phyloP scores from a whole-genome alignment of 805 yeast species.

The Cyberlindnera euphorbiae region DNA sequence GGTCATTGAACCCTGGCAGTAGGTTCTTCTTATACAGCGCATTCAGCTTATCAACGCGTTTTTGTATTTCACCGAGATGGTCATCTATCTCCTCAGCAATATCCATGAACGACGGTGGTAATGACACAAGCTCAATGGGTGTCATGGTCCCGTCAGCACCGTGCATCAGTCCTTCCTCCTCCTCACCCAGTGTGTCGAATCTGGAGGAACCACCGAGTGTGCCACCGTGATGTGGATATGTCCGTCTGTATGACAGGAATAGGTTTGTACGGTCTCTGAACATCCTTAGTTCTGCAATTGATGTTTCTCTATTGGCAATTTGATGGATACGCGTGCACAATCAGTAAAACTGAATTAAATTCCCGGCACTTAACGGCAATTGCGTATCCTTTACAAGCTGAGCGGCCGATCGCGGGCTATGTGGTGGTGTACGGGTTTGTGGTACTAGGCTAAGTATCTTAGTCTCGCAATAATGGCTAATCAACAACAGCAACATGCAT shows the following conservation, averaged over 20 bases:
- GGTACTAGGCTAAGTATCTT: too few relatives aligned
- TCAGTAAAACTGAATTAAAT: too few relatives aligned
- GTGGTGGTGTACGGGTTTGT: not conserved
- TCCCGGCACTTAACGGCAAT: too few relatives aligned
- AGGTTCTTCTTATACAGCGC: conserved; percentile 74
- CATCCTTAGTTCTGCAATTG: conserved; percentile 39
- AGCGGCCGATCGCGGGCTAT: not conserved
- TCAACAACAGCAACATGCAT: too few relatives aligned
- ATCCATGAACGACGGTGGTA: conserved; percentile 79
- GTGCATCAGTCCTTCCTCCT: conserved; percentile 29
- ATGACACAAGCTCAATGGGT: conserved; percentile 52
- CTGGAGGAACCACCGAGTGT: conserved; percentile 22
- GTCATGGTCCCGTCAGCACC: conserved; percentile 21
- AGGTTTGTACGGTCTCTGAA: conserved; percentile 93
- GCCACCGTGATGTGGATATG: conserved; percentile 62
- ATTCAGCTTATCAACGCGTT: conserved; percentile 55
- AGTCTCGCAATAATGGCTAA: too few relatives aligned
- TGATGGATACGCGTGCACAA: not conserved
- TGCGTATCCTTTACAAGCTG: not conserved
- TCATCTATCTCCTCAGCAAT: conserved; percentile 68
- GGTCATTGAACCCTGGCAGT: conserved; percentile 84
- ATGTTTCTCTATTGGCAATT: not conserved
- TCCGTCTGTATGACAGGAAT: conserved; percentile 81
- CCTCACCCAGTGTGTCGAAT: conserved; percentile 27
- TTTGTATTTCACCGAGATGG: conserved; percentile 46